Evolutionary conservation across 306 rosid genomes (phyloP).

Genomic region (Cotoneaster glaucophyllus): DNA sequence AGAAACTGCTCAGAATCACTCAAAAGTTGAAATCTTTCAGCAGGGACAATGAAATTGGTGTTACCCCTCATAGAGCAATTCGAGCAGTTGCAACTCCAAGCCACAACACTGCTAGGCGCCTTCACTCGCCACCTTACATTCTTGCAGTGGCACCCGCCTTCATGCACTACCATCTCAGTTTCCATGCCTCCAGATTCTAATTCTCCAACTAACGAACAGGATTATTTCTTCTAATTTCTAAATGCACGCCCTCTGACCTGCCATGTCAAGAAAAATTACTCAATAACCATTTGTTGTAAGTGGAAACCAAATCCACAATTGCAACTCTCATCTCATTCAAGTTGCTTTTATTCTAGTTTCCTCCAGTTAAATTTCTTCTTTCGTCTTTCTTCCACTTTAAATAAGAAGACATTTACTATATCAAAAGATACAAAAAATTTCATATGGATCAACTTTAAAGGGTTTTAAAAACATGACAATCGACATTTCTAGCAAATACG

Average conservation of each 20-base stretch:
- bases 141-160: conserved; percentile 88
- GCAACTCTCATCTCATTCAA: background rate
- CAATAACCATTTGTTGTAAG: background rate
- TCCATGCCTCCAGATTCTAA: conserved; percentile 42
- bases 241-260: background rate
- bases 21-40: conserved; percentile 48
- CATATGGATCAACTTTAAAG: background rate
- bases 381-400: background rate
- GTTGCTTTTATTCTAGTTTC: background rate
- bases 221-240: background rate
- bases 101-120: conserved; percentile 59
- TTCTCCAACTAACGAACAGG: background rate
- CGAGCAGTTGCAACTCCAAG: conserved; percentile 78
- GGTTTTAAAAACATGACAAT: background rate
- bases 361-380: background rate
- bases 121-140: conserved; percentile 62
- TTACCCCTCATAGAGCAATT: conserved; percentile 70
- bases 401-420: background rate
- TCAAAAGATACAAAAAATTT: background rate
- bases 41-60: conserved; percentile 56
- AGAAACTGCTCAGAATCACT: conserved; percentile 56
- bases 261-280: background rate
- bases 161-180: conserved; percentile 46
- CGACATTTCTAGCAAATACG: background rate
- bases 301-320: background rate